Base-by-base conservation (phyloP, 768 basidiomycete species). In the Amanita rubescens region DNA sequence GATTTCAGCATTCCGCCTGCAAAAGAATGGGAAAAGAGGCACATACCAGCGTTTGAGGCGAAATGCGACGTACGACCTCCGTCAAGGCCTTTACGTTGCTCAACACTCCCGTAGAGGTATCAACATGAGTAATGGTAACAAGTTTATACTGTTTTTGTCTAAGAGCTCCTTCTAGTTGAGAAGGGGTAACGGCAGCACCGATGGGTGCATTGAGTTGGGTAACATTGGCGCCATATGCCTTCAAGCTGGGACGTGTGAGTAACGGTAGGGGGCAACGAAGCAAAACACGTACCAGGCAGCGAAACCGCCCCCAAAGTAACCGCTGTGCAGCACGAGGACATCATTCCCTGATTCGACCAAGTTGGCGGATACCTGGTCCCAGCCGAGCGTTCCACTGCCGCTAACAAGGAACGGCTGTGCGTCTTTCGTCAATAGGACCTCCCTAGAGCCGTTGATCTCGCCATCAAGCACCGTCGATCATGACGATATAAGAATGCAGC, bases 321-420 rank as follows among this genome's bases (percentile, higher is more conserved):
- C 95, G 19, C 82, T 85, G 69, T 92, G 82, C 45, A 96, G 75
- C 0, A 97, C 90, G 48, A 96, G 81, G 19, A 76, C 90, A 55
- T 82, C 72, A 59, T 93, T 87, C 51, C 84, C 85, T 3, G 79
- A 77, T 61, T 89, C 85, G n/a, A 97, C 76, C 51, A 99, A 78
- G 69, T 98, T 98, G 7, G 91, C 81, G 0, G 91, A 85, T 37
- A 94, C 91, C 80, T 91, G 88, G 67, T 97, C 94, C 94, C 94
- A 98, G 25, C 96, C 96, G 32, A 99, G 76, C 2, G 96, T 98
- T 14, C 96, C 96, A 51, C 86, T 90, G 1, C 96, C 96, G 24
- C 94, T 85, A 57, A 98, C 87, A 61, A 99, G 71, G 76, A 99
- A 93, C 0, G 93, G 91, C 63, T 98, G 96, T 0, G 78, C 89